Evolutionary conservation across 371 early-diverging fungal species (phyloP).

Genomic region (Mucor indicus): DNA sequence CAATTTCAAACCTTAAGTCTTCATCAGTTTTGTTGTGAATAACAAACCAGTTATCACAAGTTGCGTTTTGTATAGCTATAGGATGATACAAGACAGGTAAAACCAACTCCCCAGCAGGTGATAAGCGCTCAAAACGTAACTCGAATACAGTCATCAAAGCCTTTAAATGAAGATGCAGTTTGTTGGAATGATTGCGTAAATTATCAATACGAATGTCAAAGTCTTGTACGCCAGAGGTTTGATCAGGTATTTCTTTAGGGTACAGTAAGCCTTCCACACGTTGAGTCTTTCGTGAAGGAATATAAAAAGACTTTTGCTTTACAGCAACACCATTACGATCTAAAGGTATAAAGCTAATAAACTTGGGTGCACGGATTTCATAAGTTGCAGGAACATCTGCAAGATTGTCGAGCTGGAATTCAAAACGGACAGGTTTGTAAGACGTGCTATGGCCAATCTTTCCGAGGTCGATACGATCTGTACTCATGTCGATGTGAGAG

Average conservation of each 20-base stretch:
- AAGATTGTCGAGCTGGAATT: conserved; percentile 60
- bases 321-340: conserved; percentile 18
- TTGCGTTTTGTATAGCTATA: conserved; percentile 44
- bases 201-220: conserved; percentile 60
- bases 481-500: conserved; percentile 57
- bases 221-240: conserved; percentile 48
- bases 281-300: conserved; percentile 37
- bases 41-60: conserved; percentile 84
- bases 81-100: conserved; percentile 76
- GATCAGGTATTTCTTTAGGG: conserved; percentile 54
- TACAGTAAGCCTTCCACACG: conserved; percentile 54
- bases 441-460: conserved; percentile 76
- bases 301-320: conserved; percentile 26
- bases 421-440: conserved; percentile 63
- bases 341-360: conserved; percentile 39
- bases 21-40: conserved; percentile 73
- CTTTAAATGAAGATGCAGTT: conserved; percentile 49
- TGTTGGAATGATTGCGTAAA: conserved; percentile 65
- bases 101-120: conserved; percentile 58
- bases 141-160: conserved; percentile 72
- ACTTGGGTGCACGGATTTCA: conserved; percentile 53
- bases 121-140: conserved; percentile 73
- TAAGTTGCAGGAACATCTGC: conserved; percentile 67
- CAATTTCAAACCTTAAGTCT: conserved; percentile 80
- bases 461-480: conserved; percentile 64